Evolutionary conservation across 768 basidiomycete species (phyloP), one percentile per base, ranked within the genome.

Genomic region (Leucogyrophana mollusca): DNA sequence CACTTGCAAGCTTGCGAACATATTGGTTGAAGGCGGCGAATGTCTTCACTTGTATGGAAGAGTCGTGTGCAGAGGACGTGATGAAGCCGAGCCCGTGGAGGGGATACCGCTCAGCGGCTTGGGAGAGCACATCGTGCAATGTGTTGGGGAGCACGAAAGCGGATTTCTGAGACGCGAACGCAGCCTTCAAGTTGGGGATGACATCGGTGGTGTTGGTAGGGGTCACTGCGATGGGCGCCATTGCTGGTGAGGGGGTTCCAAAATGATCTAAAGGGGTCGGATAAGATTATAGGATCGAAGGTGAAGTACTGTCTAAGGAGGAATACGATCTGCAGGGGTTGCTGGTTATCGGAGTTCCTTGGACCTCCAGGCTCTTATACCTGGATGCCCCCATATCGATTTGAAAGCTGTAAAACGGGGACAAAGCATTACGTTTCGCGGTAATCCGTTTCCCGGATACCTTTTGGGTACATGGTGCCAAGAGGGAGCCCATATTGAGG

Each of bases 1-100:
- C 61, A 14, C 51, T 49, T 20, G 58, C 60, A 0, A 63, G 49
- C 24, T 57, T 51, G 27, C 47, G 47, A 4, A 45, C 56, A 27
- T 42, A 11, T 41, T 53, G 49, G 21, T 40, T 47, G 38, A 64
- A 62, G 9, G 54, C 10, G 37, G 22, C 33, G 33, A 64, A 66
- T 0, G 61, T 49, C 36, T 55, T 61, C 3, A 56, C 56, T 24
- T 54, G 54, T 6, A 61, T 59, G 9, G 64, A 52, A 9, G 59
- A 66, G 27, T 66, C 55, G n/a, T 61, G 61, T 11, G 61, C 54
- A 0, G 61, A 64, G 9, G 62, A 66, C 0, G 64, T 54, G 30
- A 64, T 44, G 11, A 64, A 64, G 8, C 52, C 44, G 34, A 64
- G 61, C 14, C 61, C 52, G 18, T 55, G 64, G 2, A 34, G 18